Conservation (phyloP, 306 rosid genomes). For the Mimosa bimucronata region DNA sequence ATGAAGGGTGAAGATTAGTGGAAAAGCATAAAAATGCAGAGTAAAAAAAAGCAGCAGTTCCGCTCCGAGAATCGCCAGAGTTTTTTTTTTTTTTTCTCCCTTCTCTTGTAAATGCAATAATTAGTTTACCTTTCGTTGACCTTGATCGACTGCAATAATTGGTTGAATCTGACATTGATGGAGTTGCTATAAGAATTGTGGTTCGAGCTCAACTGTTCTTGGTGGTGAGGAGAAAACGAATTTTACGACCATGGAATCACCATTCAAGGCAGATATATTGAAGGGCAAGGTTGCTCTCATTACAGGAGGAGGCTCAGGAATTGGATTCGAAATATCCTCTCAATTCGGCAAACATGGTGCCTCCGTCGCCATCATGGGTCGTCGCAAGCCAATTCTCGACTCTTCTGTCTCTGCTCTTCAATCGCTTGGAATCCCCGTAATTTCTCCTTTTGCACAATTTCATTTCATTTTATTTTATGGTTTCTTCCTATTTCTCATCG, state of each 20-base stretch:
- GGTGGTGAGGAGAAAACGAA: neutral
- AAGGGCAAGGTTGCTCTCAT: slow-evolving; percentile 84
- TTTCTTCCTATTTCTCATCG: no score
- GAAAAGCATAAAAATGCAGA: no score
- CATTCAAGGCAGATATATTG: slow-evolving; percentile 61
- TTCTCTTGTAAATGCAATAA: no score
- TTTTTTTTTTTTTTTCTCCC: no score
- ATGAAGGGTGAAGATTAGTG: no score
- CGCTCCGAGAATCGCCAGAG: no score
- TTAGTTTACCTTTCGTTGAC: no score
- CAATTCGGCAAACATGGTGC: slow-evolving; percentile 95
- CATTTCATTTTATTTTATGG: no score
- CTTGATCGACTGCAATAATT: no score
- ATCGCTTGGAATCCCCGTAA: slow-evolving; percentile 66
- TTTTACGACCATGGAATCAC: slow-evolving; percentile 63
- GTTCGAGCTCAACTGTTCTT: no score
- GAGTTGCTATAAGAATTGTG: neutral
- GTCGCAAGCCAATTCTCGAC: slow-evolving; percentile 71
- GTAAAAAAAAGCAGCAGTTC: no score
- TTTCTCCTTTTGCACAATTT: neutral
- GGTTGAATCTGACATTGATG: neutral
- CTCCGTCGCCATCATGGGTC: slow-evolving; percentile 85
- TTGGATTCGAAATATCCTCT: slow-evolving; percentile 76
- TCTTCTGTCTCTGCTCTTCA: slow-evolving; percentile 73
- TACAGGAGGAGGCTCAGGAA: slow-evolving; percentile 95